A percentile compares a stretch with the other conserved stretches of the same genome.
phyloP scores from a whole-genome alignment of 768 basidiomycete species.

The Hygrophoropsis aurantiaca region DNA sequence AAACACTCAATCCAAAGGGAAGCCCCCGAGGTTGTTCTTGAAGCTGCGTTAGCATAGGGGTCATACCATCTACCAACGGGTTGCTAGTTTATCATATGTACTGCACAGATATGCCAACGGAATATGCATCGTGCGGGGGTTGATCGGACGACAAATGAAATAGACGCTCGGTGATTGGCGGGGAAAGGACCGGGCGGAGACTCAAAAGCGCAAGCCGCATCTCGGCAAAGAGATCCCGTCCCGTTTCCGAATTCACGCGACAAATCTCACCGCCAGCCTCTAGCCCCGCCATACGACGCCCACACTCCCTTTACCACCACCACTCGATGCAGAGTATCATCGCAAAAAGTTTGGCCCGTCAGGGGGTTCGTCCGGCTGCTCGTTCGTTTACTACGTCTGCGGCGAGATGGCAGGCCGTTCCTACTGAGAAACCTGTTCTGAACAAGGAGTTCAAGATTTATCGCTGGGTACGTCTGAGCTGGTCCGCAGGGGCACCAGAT shows the following conservation, averaged over 20 bases:
- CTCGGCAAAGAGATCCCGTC: conserved; percentile 1
- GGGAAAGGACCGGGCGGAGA: conserved; percentile 16
- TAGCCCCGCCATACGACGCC: not conserved
- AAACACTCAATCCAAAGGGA: conserved; percentile 1
- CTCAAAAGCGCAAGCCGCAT: not conserved
- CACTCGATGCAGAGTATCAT: conserved; percentile 15
- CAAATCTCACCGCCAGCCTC: not conserved
- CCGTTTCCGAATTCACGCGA: conserved; percentile 18
- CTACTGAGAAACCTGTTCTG: conserved; percentile 64
- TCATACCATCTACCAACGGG: conserved; percentile 8
- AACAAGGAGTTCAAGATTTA: conserved; percentile 98
- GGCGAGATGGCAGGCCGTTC: conserved; percentile 37
- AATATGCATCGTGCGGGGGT: not conserved
- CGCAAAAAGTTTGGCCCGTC: not conserved
- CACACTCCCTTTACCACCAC: not conserved
- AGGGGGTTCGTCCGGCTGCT: conserved; percentile 9
- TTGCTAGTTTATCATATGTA: conserved; percentile 12
- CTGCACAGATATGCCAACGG: not conserved
- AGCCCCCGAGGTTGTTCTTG: conserved; percentile 1
- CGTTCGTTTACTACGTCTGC: conserved; percentile 35
- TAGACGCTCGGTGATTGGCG: conserved; percentile 18
- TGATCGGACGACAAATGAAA: not conserved
- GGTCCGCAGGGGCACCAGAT: not conserved
- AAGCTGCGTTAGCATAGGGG: not conserved
- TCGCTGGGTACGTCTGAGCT: conserved; percentile 85